Evolutionary conservation across 805 yeast species (phyloP), one percentile per base, ranked within the genome.

Genomic region (Vanderwaltozyma verrucispora): DNA sequence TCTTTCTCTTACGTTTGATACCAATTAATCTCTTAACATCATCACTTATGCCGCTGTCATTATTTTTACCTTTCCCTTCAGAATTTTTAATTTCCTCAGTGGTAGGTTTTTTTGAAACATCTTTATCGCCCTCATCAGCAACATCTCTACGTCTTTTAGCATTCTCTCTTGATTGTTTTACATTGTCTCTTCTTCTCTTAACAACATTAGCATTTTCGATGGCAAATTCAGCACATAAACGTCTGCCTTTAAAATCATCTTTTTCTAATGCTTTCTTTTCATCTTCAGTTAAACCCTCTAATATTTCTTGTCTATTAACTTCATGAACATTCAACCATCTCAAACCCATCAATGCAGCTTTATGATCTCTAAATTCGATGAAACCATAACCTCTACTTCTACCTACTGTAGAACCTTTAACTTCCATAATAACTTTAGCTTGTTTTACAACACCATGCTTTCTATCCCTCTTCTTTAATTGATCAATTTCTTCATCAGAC

Each of bases 321-420:
- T 75, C 80, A 56, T 89, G 96, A 7, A 95, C 95, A 59, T 92
- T 92, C 59, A 92, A 70, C 95, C 96, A 92, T 68, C 98, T 77
- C 39, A 92, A 72, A 2, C 94, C 96, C 96, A 87, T 88, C 47
- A 92, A 70, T 1, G 98, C 97, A 45, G 80, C 59, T 60, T 81
- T 82, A 60, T 92, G 98, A 60, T 88, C 95, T 62, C 87, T 77
- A 60, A 71, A 87, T 63, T 92, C 97, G 32, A 92, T 62, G 69
- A 92, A 89, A 45, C 98, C 98, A 53, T 89, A 92, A 43, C 98
- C 98, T 68, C 96, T 80, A 54, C 92, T 79, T 61, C 98, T 74
- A 39, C 98, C 98, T 21, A 70, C 62, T 19, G 80, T 80, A 8
- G 89, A 68, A 7, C 87, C 95, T 58, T 88, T 89, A 31, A 85